Evolutionary conservation across 257 asterid genomes (phyloP), one percentile per base, ranked within the genome.

Genomic region (Nemophila menziesii): DNA sequence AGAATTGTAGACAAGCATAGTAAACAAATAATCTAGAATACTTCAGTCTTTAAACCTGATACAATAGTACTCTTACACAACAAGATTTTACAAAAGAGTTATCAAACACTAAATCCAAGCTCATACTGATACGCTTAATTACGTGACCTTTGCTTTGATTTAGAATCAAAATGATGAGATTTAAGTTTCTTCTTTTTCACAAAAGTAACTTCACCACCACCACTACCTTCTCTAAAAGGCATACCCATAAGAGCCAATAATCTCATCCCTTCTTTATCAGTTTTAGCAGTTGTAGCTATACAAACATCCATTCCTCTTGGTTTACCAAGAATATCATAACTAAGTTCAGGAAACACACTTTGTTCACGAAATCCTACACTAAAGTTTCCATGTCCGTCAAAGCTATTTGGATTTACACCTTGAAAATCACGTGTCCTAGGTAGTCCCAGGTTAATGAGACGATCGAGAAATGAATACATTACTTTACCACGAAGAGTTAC

Each of bases 251-350:
- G 89, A 51, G 92, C 93, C 61, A 85, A 63, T 52, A 90, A 58
- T 52, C 49, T 74, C 19, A 74, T 68, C 44, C 79, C 99, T 71
- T 90, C 99, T 39, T 71, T 63, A 58, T 90, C 96, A 11, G 94
- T 74, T 45, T 57, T 41, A 11, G 99, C 96, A 8, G 94, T 90
- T 20, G 96, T 85, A 9, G 76, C 4, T 63, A 85, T 81, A 74
- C 99, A 85, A 27, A 90, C 93, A 55, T 90, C 96, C 99, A 79
- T 85, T 24, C 98, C 98, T 65, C 93, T 73, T 8, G 82, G 82
- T 72, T 81, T 81, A n/a, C 92, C 94, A 15, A 78, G 74, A 12
- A 63, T 48, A 47, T 90, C 93, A 20, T 46, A 75, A 58, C 78
- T 67, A 20, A 90, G 48, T 71, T 90, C 96, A 1, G 96, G 96